A percentile compares a stretch with the other conserved stretches of the same genome.
These are phyloP conservation scores for Bauhinia variegata DNA, from an alignment of 306 rosid genomes.

Conservation along the genomic window DNA sequence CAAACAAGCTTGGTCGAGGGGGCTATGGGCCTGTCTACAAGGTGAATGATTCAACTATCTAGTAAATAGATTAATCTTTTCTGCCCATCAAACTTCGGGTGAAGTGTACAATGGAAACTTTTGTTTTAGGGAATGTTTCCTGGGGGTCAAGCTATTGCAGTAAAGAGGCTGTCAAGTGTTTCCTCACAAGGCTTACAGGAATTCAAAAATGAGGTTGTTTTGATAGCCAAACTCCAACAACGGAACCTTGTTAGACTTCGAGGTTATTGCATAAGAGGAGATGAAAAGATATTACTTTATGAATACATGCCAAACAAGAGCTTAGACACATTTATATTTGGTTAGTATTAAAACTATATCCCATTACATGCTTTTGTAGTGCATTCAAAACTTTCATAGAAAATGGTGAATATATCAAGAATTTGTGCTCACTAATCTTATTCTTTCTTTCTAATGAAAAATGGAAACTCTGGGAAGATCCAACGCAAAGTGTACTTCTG, in stretches of 20 bases:
- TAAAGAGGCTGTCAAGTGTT: slow-evolving; percentile 45
- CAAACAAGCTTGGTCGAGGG: slow-evolving; percentile 50
- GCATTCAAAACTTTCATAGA: neutral
- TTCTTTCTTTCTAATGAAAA: neutral
- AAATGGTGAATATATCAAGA: too few relatives aligned
- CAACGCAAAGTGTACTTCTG: neutral
- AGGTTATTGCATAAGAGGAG: slow-evolving; percentile 46
- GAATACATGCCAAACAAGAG: slow-evolving; percentile 51
- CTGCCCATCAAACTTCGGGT: neutral
- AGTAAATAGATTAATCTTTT: neutral
- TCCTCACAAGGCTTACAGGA: slow-evolving; percentile 47
- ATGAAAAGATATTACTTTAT: slow-evolving; percentile 46
- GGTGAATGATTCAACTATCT: slow-evolving; percentile 4
- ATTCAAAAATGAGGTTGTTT: slow-evolving; percentile 47
- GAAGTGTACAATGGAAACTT: too few relatives aligned
- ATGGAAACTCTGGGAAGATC: slow-evolving; percentile 27
- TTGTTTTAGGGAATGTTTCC: slow-evolving; percentile 35
- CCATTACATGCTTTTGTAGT: neutral
- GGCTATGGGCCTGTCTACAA: slow-evolving; percentile 60
- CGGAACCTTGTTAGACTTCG: slow-evolving; percentile 47
- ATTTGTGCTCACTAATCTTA: neutral
- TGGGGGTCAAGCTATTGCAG: slow-evolving; percentile 35
- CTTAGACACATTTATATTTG: slow-evolving; percentile 46
- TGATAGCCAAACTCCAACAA: slow-evolving; percentile 55
- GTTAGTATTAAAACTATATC: slow-evolving; percentile 2